Conservation (phyloP, 2,329 filamentous ascomycete genomes). For the Madurella mycetomatis region DNA sequence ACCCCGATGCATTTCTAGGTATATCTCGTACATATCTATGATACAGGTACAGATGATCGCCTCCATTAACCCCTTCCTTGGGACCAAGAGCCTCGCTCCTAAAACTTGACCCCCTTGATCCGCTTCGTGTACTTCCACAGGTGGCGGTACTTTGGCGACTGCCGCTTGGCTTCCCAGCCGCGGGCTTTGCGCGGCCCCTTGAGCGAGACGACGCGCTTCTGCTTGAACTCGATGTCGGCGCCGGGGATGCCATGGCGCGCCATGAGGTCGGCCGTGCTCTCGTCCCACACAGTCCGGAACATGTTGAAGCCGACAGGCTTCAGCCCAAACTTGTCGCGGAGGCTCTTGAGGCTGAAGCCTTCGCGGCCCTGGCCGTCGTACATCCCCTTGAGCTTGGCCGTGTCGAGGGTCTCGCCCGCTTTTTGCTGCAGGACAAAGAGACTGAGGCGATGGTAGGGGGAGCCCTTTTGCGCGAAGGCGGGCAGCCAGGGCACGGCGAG, state of each 20-base stretch:
- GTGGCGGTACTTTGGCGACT: slow-evolving; percentile 60
- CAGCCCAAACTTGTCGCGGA: slow-evolving; percentile 65
- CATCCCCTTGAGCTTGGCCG: slow-evolving; percentile 50
- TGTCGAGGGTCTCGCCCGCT: slow-evolving; percentile 55
- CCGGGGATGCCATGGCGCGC: slow-evolving; percentile 68
- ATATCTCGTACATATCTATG: slow-evolving; percentile 20
- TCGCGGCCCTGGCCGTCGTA: slow-evolving; percentile 48
- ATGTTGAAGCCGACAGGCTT: slow-evolving; percentile 76
- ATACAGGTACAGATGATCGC: slow-evolving; percentile 16
- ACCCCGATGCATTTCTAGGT: slow-evolving; percentile 8
- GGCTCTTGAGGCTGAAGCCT: slow-evolving; percentile 69
- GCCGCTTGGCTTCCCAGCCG: slow-evolving; percentile 63
- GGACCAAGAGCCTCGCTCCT: slow-evolving; percentile 1
- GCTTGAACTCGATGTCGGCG: slow-evolving; percentile 78
- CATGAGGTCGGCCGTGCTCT: slow-evolving; percentile 84
- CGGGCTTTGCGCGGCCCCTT: slow-evolving; percentile 57
- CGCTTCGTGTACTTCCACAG: slow-evolving; percentile 63
- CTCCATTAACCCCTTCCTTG: not conserved
- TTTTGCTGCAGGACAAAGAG: slow-evolving; percentile 81
- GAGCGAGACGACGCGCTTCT: slow-evolving; percentile 66
- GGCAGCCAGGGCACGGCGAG: slow-evolving; percentile 78
- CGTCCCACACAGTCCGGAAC: slow-evolving; percentile 89
- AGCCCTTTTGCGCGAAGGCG: slow-evolving; percentile 82
- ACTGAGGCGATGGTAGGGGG: slow-evolving; percentile 83
- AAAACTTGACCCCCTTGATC: slow-evolving; percentile 35